phyloP scores from a whole-genome alignment of 2,329 filamentous ascomycete species.

The Colletotrichum eremochloae region DNA sequence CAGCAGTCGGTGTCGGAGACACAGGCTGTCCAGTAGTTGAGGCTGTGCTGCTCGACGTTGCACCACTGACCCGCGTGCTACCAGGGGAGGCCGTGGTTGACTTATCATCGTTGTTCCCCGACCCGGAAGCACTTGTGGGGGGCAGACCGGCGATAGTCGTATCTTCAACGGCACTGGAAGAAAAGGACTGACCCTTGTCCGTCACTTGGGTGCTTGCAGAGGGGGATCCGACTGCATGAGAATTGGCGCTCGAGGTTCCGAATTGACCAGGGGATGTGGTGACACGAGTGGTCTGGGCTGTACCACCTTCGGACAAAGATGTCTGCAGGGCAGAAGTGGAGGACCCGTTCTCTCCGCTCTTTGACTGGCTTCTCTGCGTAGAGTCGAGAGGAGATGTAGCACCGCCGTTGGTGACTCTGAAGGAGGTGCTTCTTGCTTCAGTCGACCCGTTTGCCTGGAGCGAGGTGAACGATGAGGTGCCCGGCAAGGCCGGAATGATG shows the following conservation, averaged over 20 bases:
- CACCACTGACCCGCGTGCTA: background rate
- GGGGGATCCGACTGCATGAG: background rate
- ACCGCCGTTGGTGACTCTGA: too few species aligned
- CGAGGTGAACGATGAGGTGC: background rate
- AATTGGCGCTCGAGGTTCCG: background rate
- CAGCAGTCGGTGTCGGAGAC: background rate
- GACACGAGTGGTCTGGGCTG: slow-evolving; percentile 10
- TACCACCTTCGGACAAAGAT: slow-evolving; percentile 6
- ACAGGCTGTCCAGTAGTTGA: background rate
- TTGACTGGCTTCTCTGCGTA: background rate
- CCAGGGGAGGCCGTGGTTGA: background rate
- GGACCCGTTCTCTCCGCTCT: background rate
- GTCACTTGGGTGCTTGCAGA: background rate
- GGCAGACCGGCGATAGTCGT: too few species aligned
- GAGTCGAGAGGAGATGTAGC: background rate
- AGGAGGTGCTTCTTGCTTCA: background rate
- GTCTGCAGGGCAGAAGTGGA: background rate
- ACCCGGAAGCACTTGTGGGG: background rate
- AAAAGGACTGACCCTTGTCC: too few species aligned
- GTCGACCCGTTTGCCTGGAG: background rate
- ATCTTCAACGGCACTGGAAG: too few species aligned
- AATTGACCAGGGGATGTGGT: background rate
- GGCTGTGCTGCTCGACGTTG: background rate
- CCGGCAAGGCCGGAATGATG: background rate
- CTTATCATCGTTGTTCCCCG: background rate